Conservation (phyloP, 257 asterid species). For the Solanum tarijense region DNA sequence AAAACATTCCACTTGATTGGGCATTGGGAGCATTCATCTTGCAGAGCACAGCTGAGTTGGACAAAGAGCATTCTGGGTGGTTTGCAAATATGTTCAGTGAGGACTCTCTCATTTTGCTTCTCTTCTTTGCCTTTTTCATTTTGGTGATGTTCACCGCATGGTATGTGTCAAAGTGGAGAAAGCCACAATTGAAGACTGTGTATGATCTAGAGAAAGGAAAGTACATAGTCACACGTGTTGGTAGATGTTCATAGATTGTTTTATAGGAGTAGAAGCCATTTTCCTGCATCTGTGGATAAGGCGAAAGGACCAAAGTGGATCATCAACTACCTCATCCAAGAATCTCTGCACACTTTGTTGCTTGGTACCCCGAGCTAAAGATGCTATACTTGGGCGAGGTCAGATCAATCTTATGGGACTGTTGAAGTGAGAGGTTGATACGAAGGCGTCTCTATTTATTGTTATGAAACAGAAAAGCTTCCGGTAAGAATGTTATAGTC, state of each 20-base stretch:
- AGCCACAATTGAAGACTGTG: conserved; percentile 81
- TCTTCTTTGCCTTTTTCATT: conserved; percentile 34
- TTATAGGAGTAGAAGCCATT: not conserved
- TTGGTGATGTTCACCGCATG: conserved; percentile 27
- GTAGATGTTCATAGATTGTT: conserved; percentile 50
- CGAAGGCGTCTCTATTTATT: not conserved
- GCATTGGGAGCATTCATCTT: conserved; percentile 90
- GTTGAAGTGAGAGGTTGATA: not conserved
- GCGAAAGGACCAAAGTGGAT: not conserved
- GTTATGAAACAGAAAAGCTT: not conserved
- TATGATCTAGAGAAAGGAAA: conserved; percentile 94
- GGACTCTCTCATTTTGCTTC: conserved; percentile 29
- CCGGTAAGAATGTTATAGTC: not conserved
- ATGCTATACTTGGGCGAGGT: not conserved
- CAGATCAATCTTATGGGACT: not conserved
- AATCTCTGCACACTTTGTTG: not conserved
- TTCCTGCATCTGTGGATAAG: conserved; percentile 5
- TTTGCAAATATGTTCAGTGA: conserved; percentile 20
- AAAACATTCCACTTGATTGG: conserved; percentile 81
- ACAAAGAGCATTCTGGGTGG: conserved; percentile 31
- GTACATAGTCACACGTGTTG: conserved; percentile 66
- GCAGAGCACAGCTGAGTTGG: conserved; percentile 33
- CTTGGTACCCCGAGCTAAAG: not conserved
- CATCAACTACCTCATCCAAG: not conserved
- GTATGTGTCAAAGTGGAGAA: conserved; percentile 49